phyloP scores from a whole-genome alignment of 805 yeast genomes.

The Jamesozyma piceae region DNA sequence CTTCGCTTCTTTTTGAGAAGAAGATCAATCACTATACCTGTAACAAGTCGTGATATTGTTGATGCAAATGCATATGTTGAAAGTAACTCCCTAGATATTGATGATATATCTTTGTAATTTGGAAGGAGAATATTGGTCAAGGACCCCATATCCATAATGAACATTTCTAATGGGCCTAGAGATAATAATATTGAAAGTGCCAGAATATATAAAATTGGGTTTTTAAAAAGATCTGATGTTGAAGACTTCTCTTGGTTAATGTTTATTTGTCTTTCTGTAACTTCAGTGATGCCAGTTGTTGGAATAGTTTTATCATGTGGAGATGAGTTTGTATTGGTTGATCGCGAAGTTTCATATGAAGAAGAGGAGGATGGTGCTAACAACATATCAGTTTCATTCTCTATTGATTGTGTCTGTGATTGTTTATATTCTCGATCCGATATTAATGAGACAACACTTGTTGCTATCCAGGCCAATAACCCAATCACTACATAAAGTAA shows the following conservation, averaged over 20 bases:
- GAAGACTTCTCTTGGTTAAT: background rate
- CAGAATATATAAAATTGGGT: slow-evolving; percentile 55
- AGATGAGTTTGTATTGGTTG: background rate
- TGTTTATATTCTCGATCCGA: slow-evolving; percentile 28
- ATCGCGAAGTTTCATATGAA: background rate
- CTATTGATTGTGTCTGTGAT: slow-evolving; percentile 12
- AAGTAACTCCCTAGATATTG: slow-evolving; percentile 33
- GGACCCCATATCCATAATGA: slow-evolving; percentile 73
- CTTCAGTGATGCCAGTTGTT: background rate
- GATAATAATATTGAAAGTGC: slow-evolving; percentile 53
- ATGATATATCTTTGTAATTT: slow-evolving; percentile 8
- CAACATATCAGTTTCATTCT: slow-evolving; percentile 16
- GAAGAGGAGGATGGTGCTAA: slow-evolving; percentile 7
- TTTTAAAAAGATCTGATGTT: slow-evolving; percentile 31
- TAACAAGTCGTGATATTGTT: slow-evolving; percentile 52
- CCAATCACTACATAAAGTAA: slow-evolving; percentile 49
- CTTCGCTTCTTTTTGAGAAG: slow-evolving; percentile 29
- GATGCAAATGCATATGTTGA: slow-evolving; percentile 62
- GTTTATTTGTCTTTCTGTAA: background rate
- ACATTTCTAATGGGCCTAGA: slow-evolving; percentile 80
- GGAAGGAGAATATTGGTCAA: slow-evolving; percentile 33
- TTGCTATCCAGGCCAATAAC: slow-evolving; percentile 50
- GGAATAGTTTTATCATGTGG: background rate
- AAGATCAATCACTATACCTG: slow-evolving; percentile 64
- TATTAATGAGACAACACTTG: slow-evolving; percentile 51